Evolutionary conservation across 495 filamentous ascomycete species (phyloP), one percentile per base, ranked within the genome.

Genomic region (Trichoderma asperelloides): DNA sequence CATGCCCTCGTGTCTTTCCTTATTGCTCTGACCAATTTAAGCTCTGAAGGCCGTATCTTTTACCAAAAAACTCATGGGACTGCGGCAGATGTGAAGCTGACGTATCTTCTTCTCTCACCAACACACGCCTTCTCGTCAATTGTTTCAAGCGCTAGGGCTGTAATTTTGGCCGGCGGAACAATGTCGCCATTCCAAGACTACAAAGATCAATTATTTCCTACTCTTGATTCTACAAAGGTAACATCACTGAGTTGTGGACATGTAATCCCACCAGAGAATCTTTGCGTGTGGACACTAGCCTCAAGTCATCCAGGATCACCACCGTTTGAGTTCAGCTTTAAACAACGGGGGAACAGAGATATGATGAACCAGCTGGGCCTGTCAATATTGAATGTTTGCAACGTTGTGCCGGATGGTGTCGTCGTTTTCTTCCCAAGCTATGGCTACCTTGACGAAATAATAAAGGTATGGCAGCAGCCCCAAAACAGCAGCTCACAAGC

Each of bases 381-480:
- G 60, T 86, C 87, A 0, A 80, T 97, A 16, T 77, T 91, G 25
- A 87, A 89, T 55, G 78, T 94, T 9, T 90, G 87, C 71, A 80
- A 83, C 40, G 77, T 85, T 21, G 90, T 97, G 13, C 93, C 92
- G 0, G 93, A 96, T 70, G 95, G 95, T 15, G 84, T 98, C 15
- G 92, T 98, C n/a, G 88, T 94, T 9, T 98, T 98, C 75, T 97
- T 98, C 71, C 93, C 96, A 23, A 95, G 91, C 74, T 97, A 98
- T 77, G 85, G 89, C 28, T 97, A 96, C 75, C 82, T 98, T 4
- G 86, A 90, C 64, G 84, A 87, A 43, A 89, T 96, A 41, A 74
- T 91, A 41, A 72, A 70, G 28, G 77, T 82, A 5, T 97, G 93
- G 94, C 85, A 86, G 69, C 78, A 33, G 55, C 63, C 23, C 7